Conservation (phyloP, 1,139 yeast species). For the Hansenula sp. region DNA sequence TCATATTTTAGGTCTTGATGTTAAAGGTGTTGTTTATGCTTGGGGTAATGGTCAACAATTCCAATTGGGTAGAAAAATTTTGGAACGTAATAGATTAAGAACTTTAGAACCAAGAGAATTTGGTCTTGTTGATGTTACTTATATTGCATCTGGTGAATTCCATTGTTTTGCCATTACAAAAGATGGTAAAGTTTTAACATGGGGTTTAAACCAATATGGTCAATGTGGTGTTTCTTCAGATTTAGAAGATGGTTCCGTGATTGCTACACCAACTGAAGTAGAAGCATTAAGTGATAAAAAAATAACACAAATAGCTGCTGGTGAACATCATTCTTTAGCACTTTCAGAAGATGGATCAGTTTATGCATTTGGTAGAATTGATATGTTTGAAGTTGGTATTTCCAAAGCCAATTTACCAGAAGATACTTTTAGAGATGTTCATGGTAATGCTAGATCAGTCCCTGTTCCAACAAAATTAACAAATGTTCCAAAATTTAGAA, state of each 20-base stretch:
- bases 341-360: conserved; percentile 67
- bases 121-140: conserved; percentile 71
- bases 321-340: conserved; percentile 91
- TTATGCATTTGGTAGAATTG: conserved; percentile 85
- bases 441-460: conserved; percentile 81
- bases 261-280: conserved; percentile 73
- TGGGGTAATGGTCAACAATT: conserved; percentile 98
- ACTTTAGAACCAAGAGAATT: conserved; percentile 75
- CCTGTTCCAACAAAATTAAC: conserved; percentile 75
- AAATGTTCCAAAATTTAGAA: conserved; percentile 54
- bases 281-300: conserved; percentile 51
- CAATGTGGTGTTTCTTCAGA: conserved; percentile 79
- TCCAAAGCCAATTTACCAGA: conserved; percentile 57
- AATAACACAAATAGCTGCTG: conserved; percentile 71
- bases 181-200: conserved; percentile 66
- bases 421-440: conserved; percentile 69
- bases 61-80: conserved; percentile 81
- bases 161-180: conserved; percentile 90
- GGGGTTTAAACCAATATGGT: conserved; percentile 97
- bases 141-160: conserved; percentile 89
- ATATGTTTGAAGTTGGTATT: conserved; percentile 90
- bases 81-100: conserved; percentile 70
- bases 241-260: conserved; percentile 77
- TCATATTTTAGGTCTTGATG: conserved; percentile 79
- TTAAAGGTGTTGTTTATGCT: conserved; percentile 82